Percentiles rank a stretch among this genome's conserved stretches.
Evolutionary conservation across 2,329 filamentous ascomycete genomes (phyloP).

Genomic region (Phoma herbarum): DNA sequence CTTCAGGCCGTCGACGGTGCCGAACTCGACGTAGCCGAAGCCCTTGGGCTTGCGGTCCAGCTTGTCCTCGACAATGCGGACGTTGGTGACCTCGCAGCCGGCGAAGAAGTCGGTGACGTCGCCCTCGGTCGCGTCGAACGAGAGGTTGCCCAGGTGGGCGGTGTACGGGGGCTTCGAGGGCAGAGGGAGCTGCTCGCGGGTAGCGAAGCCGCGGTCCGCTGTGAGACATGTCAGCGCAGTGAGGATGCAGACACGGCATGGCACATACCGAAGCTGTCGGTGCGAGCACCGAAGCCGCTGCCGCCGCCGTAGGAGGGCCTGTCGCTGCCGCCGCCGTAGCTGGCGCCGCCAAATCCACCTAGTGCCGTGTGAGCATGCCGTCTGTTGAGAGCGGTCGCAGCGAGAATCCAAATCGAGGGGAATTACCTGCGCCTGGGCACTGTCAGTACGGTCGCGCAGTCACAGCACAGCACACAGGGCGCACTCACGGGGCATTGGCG

Average conservation of each 20-base stretch:
- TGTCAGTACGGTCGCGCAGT: not conserved
- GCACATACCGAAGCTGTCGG: constrained; percentile 51
- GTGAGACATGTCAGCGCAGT: constrained; percentile 2
- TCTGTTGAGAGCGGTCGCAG: not conserved
- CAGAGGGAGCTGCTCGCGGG: constrained; percentile 81
- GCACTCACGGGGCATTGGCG: constrained; percentile 70
- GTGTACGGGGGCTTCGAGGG: constrained; percentile 94
- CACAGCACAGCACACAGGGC: not conserved
- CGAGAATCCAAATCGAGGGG: no score
- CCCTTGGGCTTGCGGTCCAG: constrained; percentile 94
- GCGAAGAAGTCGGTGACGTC: constrained; percentile 87
- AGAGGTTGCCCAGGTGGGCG: constrained; percentile 94
- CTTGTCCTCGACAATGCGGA: constrained; percentile 97
- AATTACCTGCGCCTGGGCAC: not conserved
- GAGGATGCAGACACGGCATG: not conserved
- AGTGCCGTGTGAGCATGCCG: not conserved
- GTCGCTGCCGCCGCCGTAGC: constrained; percentile 58
- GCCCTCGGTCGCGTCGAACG: constrained; percentile 87
- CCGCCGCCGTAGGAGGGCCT: constrained; percentile 58
- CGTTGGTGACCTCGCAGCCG: constrained; percentile 84
- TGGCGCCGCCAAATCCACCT: constrained; percentile 50
- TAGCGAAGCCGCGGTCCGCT: constrained; percentile 45
- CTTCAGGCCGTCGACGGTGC: constrained; percentile 85
- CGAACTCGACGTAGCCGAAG: constrained; percentile 97
- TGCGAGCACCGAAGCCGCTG: constrained; percentile 51